A percentile compares a stretch with the other conserved stretches of the same genome.
phyloP scores from a whole-genome alignment of 768 basidiomycete genomes.

The Tylopilus subfusipes region DNA sequence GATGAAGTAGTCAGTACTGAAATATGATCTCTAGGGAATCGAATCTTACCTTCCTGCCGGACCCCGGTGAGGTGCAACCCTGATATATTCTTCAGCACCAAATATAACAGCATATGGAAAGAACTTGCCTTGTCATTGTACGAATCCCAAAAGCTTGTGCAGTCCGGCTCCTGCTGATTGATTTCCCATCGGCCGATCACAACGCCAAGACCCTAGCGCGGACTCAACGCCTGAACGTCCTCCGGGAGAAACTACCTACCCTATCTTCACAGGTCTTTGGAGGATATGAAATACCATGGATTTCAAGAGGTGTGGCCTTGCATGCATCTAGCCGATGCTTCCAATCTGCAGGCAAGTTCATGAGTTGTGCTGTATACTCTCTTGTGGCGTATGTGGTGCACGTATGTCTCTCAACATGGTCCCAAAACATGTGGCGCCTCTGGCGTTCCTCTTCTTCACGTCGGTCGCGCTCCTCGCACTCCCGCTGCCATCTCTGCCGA shows the following conservation, averaged over 20 bases:
- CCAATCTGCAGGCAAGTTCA: slow-evolving; percentile 26
- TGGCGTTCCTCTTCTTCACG: slow-evolving; percentile 26
- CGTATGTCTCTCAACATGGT: slow-evolving; percentile 7
- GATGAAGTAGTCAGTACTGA: neutral
- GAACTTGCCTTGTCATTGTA: slow-evolving; percentile 25
- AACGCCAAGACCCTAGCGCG: slow-evolving; percentile 10
- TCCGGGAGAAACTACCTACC: neutral
- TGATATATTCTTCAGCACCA: neutral
- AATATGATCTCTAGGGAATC: neutral
- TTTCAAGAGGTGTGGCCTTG: slow-evolving; percentile 16
- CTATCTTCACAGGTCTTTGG: slow-evolving; percentile 24
- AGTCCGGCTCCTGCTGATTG: slow-evolving; percentile 25
- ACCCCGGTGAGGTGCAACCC: slow-evolving; percentile 26
- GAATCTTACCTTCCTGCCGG: slow-evolving; percentile 17
- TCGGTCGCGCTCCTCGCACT: slow-evolving; percentile 12
- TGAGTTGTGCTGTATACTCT: slow-evolving; percentile 28
- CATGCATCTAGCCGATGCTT: slow-evolving; percentile 21
- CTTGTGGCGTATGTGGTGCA: slow-evolving; percentile 30
- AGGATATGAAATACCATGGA: slow-evolving; percentile 19
- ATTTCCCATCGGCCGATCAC: slow-evolving; percentile 30
- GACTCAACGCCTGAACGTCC: neutral
- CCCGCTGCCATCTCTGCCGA: slow-evolving; percentile 10
- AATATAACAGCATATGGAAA: neutral
- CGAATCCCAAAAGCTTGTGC: slow-evolving; percentile 22
- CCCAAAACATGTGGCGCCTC: slow-evolving; percentile 24